Evolutionary conservation across 2,329 filamentous ascomycete genomes (phyloP), one percentile per base, ranked within the genome.

Genomic region (Teratosphaeriaceae sp.): DNA sequence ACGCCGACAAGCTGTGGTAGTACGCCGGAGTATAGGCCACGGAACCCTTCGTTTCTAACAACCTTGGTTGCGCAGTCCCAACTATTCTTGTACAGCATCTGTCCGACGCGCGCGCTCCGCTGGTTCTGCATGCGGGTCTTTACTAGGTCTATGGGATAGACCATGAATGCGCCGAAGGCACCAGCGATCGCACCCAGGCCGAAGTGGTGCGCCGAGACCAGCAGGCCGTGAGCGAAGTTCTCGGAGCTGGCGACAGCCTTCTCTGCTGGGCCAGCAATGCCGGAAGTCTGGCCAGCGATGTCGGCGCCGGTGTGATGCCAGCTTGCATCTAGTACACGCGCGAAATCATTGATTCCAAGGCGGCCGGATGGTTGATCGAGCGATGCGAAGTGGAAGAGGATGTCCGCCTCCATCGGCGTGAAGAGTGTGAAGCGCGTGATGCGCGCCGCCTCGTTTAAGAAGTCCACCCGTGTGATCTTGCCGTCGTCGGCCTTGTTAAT

Each of bases 51-150:
- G 60, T 97, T 96, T 50, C 82, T 80, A 50, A 97, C 73, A 30
- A 98, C 89, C 70, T 97, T 98, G 64, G 78, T 82, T 48, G 89
- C 88, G 65, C 92, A 98, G 67, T 98, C 92, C 51, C 95, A 69
- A 36, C 90, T 97, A 74, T 98, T 98, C 69, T 94, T 95, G 72
- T 98, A 98, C 48, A 97, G 70, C 48, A 85, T 75, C 65, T 95
- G 84, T 44, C 92, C 92, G 1, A 89, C 87, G 39, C 84, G 79
- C 3, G 79, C 79, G 40, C 80, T 81, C 53, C 92, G 80, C 73
- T 98, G 92, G 71, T 98, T 98, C 69, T 98, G 92, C 82, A 98
- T 85, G 48, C 92, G 82, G 1, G 92, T 98, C 78, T 98, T 98
- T 65, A 98, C 92, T 48, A 98, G 72, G 71, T 98, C 92, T 61